These are phyloP conservation scores for Chaetomiaceae sp. DNA, from an alignment of 2,329 filamentous ascomycete species.

Conservation along the genomic window DNA sequence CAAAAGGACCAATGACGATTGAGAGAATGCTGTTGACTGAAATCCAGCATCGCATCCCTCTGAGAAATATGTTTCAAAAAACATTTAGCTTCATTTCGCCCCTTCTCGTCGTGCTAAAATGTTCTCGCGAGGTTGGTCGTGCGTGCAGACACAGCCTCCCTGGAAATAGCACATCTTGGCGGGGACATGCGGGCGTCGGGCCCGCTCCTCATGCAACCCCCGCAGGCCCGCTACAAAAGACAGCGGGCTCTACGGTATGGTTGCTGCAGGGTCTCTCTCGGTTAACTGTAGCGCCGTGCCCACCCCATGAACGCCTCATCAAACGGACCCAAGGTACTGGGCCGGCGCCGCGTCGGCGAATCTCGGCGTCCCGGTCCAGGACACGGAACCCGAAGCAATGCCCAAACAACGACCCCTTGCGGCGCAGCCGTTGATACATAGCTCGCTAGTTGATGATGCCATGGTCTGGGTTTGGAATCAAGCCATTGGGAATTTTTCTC, in stretches of 20 bases:
- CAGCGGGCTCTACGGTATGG: not conserved
- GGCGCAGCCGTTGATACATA: not conserved
- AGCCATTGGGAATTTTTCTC: no score
- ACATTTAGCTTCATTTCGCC: slow-evolving; percentile 2
- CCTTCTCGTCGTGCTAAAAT: no score
- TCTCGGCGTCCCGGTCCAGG: not conserved
- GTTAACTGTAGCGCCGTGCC: not conserved
- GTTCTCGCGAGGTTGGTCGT: not conserved
- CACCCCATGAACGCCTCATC: not conserved
- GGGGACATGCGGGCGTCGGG: not conserved
- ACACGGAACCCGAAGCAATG: not conserved
- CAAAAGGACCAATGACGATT: slow-evolving; percentile 19
- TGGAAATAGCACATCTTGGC: slow-evolving; percentile 24
- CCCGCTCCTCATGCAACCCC: not conserved
- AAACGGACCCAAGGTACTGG: not conserved
- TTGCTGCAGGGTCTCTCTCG: not conserved
- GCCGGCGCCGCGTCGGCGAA: not conserved
- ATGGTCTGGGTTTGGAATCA: not conserved
- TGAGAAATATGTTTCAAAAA: slow-evolving; percentile 11
- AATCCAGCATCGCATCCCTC: slow-evolving; percentile 6
- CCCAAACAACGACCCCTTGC: not conserved
- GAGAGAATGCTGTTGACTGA: slow-evolving; percentile 29
- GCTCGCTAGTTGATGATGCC: no score
- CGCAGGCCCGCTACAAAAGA: slow-evolving; percentile 10
- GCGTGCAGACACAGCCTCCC: slow-evolving; percentile 23